A percentile compares a stretch with the other conserved stretches of the same genome.
Conservation (phyloP, 2,329 filamentous ascomycete species). For the Parascedosporium putredinis region DNA sequence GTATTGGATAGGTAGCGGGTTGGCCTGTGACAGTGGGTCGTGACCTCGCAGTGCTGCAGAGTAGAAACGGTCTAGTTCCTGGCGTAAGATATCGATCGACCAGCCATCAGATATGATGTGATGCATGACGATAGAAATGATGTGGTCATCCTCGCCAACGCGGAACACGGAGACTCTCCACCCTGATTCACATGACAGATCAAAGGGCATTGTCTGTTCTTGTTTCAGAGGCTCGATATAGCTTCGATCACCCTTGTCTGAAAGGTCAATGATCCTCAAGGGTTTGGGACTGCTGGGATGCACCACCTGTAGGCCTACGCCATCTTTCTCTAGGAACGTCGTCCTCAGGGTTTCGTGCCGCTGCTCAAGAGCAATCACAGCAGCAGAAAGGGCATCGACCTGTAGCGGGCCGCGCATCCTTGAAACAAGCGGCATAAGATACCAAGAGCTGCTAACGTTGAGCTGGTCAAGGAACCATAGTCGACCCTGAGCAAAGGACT, state of each 20-base stretch:
- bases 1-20: conserved; percentile 16
- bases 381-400: conserved; percentile 9
- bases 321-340: conserved; percentile 11
- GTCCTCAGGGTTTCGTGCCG: conserved; percentile 15
- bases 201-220: background rate
- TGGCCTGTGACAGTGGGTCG: conserved; percentile 10
- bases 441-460: conserved; percentile 12
- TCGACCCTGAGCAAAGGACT: conserved; percentile 15
- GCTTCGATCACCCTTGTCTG: background rate
- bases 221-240: background rate
- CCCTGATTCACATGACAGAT: no score
- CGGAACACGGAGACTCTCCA: no score
- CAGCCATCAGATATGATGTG: no score
- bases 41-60: conserved; percentile 8
- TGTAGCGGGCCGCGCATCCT: conserved; percentile 11
- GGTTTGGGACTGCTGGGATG: background rate
- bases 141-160: no score
- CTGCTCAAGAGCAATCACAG: conserved; percentile 12
- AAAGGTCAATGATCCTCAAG: background rate
- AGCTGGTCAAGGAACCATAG: conserved; percentile 16
- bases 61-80: conserved; percentile 16
- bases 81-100: conserved; percentile 14
- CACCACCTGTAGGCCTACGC: conserved; percentile 10
- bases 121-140: no score
- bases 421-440: conserved; percentile 11